Percentiles rank a stretch among this genome's conserved stretches.
These are phyloP conservation scores for Collybia sp. DNA, from an alignment of 768 basidiomycete genomes.

Conservation along the genomic window DNA sequence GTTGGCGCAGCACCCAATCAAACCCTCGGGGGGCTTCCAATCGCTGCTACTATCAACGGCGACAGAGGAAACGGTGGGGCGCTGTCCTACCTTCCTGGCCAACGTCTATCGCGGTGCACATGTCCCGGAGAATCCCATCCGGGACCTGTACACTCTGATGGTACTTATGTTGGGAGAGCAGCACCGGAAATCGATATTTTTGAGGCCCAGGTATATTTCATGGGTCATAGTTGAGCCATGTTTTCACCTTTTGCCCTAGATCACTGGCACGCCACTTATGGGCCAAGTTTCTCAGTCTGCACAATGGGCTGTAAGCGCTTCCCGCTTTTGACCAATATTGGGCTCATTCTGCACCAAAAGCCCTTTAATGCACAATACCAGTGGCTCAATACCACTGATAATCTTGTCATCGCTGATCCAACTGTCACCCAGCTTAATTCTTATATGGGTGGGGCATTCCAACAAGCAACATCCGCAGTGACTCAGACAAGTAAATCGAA, in stretches of 20 bases:
- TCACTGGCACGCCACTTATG: conserved; percentile 26
- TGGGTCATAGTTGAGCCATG: background rate
- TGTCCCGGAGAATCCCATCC: conserved; percentile 85
- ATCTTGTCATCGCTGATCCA: conserved; percentile 50
- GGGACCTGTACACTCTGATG: conserved; percentile 75
- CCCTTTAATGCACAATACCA: conserved; percentile 74
- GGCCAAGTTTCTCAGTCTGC: conserved; percentile 78
- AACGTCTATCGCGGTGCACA: conserved; percentile 84
- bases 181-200: conserved; percentile 92
- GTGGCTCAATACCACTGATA: conserved; percentile 64
- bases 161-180: conserved; percentile 73
- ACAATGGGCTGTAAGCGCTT: conserved; percentile 66
- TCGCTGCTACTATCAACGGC: conserved; percentile 55
- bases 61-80: conserved; percentile 45
- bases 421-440: conserved; percentile 51
- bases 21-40: conserved; percentile 61
- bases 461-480: conserved; percentile 79
- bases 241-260: conserved; percentile 10
- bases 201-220: conserved; percentile 61
- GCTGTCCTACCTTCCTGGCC: conserved; percentile 85
- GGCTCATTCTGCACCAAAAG: conserved; percentile 22
- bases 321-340: background rate
- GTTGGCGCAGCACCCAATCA: conserved; percentile 92
- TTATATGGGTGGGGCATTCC: conserved; percentile 73
- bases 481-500: conserved; percentile 47